Conservation (phyloP, 1,284 basidiomycete genomes). For the Naganishia cerealis region DNA sequence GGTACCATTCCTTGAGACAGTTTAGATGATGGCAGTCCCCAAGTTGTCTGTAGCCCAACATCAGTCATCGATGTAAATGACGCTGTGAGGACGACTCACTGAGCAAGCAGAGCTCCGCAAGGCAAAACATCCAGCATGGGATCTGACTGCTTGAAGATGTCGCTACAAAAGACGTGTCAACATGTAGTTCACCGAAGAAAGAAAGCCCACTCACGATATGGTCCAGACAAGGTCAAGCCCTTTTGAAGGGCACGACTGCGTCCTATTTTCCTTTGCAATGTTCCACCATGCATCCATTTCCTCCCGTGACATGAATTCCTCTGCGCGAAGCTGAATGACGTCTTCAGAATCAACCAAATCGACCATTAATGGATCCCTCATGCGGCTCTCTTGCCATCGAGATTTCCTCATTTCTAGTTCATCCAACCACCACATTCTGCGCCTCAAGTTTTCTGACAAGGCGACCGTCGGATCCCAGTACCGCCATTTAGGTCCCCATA, state of each 20-base stretch:
- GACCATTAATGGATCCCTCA: neutral
- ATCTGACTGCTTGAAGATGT: slow-evolving; percentile 50
- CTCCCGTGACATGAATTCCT: slow-evolving; percentile 22
- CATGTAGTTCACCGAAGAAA: neutral
- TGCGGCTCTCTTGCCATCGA: slow-evolving; percentile 29
- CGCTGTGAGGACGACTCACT: slow-evolving; percentile 41
- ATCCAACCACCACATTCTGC: slow-evolving; percentile 41
- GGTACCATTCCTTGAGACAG: slow-evolving; percentile 53
- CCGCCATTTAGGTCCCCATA: slow-evolving; percentile 54
- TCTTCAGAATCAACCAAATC: slow-evolving; percentile 2
- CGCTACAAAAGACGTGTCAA: slow-evolving; percentile 37
- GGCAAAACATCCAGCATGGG: slow-evolving; percentile 49
- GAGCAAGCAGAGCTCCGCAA: slow-evolving; percentile 50
- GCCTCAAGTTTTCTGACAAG: slow-evolving; percentile 48
- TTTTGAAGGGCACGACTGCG: slow-evolving; percentile 38
- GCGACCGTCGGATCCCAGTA: slow-evolving; percentile 47
- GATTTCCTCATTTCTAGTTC: slow-evolving; percentile 39
- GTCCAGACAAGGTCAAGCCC: slow-evolving; percentile 51
- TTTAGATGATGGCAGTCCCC: slow-evolving; percentile 51
- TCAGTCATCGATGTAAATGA: slow-evolving; percentile 7
- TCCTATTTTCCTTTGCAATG: slow-evolving; percentile 28
- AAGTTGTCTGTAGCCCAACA: slow-evolving; percentile 42
- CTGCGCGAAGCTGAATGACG: slow-evolving; percentile 27
- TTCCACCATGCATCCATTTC: slow-evolving; percentile 29
- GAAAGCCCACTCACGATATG: slow-evolving; percentile 43